phyloP scores from a whole-genome alignment of 352 stramenopile genomes.

The Pythium dissotocum region DNA sequence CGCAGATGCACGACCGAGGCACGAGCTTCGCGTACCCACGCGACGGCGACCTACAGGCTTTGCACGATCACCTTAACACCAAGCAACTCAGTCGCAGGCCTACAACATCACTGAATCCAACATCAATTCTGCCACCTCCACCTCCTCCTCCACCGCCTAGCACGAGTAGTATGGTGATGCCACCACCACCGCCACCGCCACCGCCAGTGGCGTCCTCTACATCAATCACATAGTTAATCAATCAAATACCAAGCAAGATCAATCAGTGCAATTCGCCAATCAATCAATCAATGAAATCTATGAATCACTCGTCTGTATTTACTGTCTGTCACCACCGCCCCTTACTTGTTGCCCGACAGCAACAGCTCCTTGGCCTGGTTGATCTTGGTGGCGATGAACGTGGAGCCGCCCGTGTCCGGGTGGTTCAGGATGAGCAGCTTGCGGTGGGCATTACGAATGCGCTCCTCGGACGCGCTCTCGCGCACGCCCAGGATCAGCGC shows the following conservation, averaged over 20 bases:
- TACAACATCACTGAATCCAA: neutral
- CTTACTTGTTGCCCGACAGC: constrained; percentile 47
- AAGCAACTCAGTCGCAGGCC: neutral
- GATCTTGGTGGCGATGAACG: constrained; percentile 98
- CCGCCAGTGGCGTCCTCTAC: neutral
- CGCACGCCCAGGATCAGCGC: constrained; percentile 98
- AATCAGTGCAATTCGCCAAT: neutral
- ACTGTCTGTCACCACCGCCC: neutral
- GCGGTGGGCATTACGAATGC: constrained; percentile 98
- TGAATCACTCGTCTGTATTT: constrained; percentile 3
- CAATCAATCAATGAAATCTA: neutral
- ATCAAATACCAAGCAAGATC: neutral
- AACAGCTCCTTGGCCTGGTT: constrained; percentile 99
- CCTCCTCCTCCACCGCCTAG: neutral
- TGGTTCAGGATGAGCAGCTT: constrained; percentile 99
- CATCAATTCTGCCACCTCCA: neutral
- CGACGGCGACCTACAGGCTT: constrained; percentile 25
- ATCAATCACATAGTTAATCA: constrained; percentile 1
- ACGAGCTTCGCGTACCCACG: constrained; percentile 32
- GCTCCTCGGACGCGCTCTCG: constrained; percentile 93
- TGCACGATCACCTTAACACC: constrained; percentile 37
- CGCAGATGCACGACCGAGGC: constrained; percentile 40
- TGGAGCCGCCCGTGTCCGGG: constrained; percentile 98
- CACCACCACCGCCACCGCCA: neutral
- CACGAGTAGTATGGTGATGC: neutral